phyloP scores from a whole-genome alignment of 116 monocot species.

The Trichopus zeylanicus region DNA sequence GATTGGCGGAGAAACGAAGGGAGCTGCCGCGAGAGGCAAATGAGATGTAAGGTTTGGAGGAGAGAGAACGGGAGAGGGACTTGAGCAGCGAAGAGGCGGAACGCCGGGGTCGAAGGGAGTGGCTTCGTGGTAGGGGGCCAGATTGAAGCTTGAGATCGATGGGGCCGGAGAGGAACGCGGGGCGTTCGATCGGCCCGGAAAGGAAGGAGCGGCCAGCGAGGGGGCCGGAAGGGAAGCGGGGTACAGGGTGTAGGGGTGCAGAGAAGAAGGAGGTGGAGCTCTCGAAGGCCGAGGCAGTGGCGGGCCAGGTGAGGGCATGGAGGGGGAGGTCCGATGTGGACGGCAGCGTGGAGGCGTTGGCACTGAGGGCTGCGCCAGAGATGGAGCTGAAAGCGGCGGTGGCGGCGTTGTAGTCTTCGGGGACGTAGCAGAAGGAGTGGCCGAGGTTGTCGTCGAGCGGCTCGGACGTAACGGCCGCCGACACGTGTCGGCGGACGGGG shows the following conservation, averaged over 20 bases:
- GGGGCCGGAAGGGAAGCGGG: conserved; percentile 20
- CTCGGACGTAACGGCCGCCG: conserved; percentile 39
- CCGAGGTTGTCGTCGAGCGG: conserved; percentile 64
- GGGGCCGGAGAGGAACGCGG: conserved; percentile 15
- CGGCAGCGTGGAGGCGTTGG: conserved; percentile 51
- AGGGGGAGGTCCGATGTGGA: conserved; percentile 40
- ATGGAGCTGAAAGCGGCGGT: conserved; percentile 48
- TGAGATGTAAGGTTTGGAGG: conserved; percentile 15
- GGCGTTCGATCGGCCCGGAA: conserved; percentile 41
- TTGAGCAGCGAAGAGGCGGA: conserved; percentile 8
- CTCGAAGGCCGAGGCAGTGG: conserved; percentile 51
- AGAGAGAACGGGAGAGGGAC: conserved; percentile 48
- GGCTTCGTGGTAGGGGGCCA: conserved; percentile 12
- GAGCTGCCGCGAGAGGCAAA: conserved; percentile 15
- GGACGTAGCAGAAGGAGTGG: conserved; percentile 91
- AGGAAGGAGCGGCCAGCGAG: conserved; percentile 21
- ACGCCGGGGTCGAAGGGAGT: conserved; percentile 49
- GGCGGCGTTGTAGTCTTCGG: conserved; percentile 14
- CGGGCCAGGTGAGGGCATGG: conserved; percentile 20
- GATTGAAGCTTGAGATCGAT: too few relatives aligned
- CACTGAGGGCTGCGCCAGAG: conserved; percentile 65
- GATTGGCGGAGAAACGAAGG: conserved; percentile 9
- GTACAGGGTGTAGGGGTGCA: conserved; percentile 46
- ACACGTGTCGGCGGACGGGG: conserved; percentile 15
- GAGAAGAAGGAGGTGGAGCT: conserved; percentile 57